Conservation (phyloP, 345 rosid species). For the Cardamine resedifolia region DNA sequence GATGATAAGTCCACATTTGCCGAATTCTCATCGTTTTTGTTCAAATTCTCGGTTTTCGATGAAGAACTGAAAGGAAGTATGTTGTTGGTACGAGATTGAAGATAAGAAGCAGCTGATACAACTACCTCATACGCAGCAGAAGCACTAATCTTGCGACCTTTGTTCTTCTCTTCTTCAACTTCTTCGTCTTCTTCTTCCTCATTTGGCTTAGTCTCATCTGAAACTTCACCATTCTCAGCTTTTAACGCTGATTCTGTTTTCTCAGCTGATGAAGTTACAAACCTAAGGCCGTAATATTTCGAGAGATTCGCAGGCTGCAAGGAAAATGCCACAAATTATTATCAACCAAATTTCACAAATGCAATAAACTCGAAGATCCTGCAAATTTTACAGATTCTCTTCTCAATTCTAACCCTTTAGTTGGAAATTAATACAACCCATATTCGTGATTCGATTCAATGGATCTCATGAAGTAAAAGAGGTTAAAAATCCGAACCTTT, state of each 20-base stretch:
- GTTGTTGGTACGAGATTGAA: conserved; percentile 62
- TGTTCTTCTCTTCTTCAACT: conserved; percentile 34
- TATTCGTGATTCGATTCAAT: not conserved
- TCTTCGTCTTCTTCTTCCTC: conserved; percentile 24
- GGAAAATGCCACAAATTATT: not conserved
- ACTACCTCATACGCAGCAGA: conserved; percentile 75
- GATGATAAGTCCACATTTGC: conserved; percentile 38
- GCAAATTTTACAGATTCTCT: not conserved
- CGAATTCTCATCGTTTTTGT: conserved; percentile 10
- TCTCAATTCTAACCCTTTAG: not conserved
- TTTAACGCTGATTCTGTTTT: conserved; percentile 53
- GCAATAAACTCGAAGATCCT: not conserved
- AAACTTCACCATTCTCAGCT: conserved; percentile 37
- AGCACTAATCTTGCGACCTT: conserved; percentile 48
- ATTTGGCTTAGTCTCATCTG: conserved; percentile 40
- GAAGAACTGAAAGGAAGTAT: conserved; percentile 53
- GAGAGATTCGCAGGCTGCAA: conserved; percentile 64
- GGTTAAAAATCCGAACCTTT: conserved; percentile 45
- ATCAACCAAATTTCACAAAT: not conserved
- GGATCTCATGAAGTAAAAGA: not conserved
- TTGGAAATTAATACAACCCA: not conserved
- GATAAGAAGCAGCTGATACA: conserved; percentile 80
- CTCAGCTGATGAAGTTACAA: conserved; percentile 77
- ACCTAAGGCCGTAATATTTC: conserved; percentile 54
- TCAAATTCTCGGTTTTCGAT: conserved; percentile 8